phyloP scores from a whole-genome alignment of 148 eudicot genomes.

The Silene latifolia region DNA sequence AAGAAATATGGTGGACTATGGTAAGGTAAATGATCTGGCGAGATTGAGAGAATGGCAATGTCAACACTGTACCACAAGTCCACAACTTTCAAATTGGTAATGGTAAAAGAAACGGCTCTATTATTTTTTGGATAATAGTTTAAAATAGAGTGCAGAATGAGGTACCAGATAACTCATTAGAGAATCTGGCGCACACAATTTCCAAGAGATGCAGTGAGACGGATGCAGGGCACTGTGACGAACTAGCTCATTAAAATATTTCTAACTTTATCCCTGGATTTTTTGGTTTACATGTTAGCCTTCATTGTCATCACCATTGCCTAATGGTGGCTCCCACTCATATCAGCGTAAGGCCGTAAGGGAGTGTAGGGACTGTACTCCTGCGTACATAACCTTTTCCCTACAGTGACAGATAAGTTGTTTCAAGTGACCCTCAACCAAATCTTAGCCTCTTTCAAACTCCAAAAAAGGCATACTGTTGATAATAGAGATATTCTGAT shows the following conservation, averaged over 20 bases:
- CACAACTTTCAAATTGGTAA: neutral
- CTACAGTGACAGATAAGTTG: neutral
- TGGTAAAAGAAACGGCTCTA: neutral
- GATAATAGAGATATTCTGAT: neutral
- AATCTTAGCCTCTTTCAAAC: neutral
- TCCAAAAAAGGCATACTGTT: neutral
- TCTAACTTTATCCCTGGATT: neutral
- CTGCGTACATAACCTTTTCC: neutral
- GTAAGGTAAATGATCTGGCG: neutral
- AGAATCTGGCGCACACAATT: neutral
- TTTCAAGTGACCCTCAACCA: neutral
- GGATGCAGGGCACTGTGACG: neutral
- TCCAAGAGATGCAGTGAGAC: neutral
- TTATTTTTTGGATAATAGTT: neutral
- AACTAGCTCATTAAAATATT: neutral
- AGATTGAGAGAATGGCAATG: neutral
- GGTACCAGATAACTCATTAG: neutral
- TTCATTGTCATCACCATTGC: neutral
- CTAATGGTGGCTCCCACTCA: neutral
- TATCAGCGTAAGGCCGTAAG: neutral
- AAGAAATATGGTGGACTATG: neutral
- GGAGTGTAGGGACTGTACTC: neutral
- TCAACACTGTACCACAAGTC: neutral
- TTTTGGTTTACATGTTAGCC: neutral
- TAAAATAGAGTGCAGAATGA: neutral